Percentiles rank a stretch among this genome's conserved stretches.
Conservation (phyloP, 129 eudicot genomes). For the Arctium lappa region DNA sequence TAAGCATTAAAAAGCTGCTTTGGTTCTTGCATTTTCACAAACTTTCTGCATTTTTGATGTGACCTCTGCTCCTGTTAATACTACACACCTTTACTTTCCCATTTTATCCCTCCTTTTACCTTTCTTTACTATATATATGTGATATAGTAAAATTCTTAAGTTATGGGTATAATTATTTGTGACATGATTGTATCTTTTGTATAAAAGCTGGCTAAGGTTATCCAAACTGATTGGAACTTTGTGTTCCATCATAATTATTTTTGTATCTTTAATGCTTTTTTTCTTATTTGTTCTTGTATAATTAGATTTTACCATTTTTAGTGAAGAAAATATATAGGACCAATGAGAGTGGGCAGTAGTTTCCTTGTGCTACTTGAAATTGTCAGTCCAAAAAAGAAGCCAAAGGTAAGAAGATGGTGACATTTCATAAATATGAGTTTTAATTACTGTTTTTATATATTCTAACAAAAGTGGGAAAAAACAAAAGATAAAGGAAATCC, state of each 20-base stretch:
- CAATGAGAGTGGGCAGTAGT: conserved; percentile 21
- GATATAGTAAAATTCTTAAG: neutral
- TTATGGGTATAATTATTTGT: neutral
- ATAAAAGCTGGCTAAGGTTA: neutral
- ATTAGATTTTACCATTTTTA: neutral
- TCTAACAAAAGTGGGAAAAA: neutral
- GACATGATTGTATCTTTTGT: neutral
- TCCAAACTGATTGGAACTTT: neutral
- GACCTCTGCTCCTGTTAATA: conserved; percentile 20
- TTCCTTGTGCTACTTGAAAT: conserved; percentile 28
- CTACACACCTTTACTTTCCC: conserved; percentile 1
- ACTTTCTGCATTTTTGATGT: conserved; percentile 39
- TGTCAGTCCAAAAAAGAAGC: conserved; percentile 22
- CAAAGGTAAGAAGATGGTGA: conserved; percentile 25
- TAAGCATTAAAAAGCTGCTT: conserved; percentile 53
- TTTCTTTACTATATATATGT: neutral
- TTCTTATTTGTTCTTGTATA: neutral
- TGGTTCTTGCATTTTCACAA: conserved; percentile 19
- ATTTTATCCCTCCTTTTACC: neutral
- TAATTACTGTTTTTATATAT: neutral
- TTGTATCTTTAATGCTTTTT: neutral
- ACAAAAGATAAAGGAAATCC: neutral
- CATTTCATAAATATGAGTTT: conserved; percentile 17
- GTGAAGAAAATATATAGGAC: neutral
- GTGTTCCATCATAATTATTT: neutral